Evolutionary conservation across 129 eudicot genomes (phyloP), one percentile per base, ranked within the genome.

Genomic region (Flaveria linearis): DNA sequence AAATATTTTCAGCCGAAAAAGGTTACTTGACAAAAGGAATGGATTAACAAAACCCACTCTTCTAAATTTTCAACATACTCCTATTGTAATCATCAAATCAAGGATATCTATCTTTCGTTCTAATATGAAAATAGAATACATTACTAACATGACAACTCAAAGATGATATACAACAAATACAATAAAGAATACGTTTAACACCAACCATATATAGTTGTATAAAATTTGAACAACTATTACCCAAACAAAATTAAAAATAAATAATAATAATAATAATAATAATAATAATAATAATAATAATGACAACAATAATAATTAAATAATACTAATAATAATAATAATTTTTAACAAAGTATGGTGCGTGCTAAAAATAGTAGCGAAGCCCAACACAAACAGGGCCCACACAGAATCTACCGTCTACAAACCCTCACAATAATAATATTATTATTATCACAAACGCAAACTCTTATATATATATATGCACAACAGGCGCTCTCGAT

Each of bases 361-460:
- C 9, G 13, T 9, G 30, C 33, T 0, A 7, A 14, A 30, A 30
- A 13, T 28, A 4, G 69, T 17, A 52, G 3, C 1, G 11, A 36
- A 45, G 28, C 77, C 67, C 63, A 51, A n/a, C 64, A 33, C 7
- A 53, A 15, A 26, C 47, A 2, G 39, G 79, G 46, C 79, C 79
- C 79, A 73, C 43, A 62, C 18, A 13, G 42, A 26, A 53, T 49
- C 74, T 53, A 20, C 22, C 22, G 22, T 20, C 22, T 0, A 16
- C 9, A 68, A 25, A 42, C 72, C 53, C 39, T 33, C 53, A 22
- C 33, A 18, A 25, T 23, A 18, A 25, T 23, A 28, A 28, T 28
- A 28, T 28, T 28, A 28, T 28, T 28, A n/a, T 43, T 1, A 9
- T 11, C 13, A 43, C 14, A 43, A 25, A 50, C 42, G 20, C 73